Percentiles rank a stretch among this genome's conserved stretches.
Conservation (phyloP, 495 filamentous ascomycete species). For the Entonaema liquescens region DNA sequence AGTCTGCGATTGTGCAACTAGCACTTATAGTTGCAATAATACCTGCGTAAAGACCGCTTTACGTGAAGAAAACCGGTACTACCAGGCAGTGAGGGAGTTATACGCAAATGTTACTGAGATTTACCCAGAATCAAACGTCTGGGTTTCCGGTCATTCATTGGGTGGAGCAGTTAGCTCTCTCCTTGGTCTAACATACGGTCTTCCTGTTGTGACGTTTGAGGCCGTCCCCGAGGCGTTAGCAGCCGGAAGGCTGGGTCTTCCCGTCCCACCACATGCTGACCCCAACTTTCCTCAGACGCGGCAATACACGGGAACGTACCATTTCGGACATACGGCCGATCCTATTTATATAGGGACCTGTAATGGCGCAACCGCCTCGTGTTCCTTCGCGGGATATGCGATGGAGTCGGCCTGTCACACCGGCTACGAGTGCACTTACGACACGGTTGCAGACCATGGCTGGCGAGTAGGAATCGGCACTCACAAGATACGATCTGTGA, state of each 20-base stretch:
- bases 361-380: conserved; percentile 85
- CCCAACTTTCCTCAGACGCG: conserved; percentile 74
- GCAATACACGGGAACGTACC: conserved; percentile 79
- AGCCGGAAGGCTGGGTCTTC: conserved; percentile 84
- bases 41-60: conserved; percentile 83
- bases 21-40: conserved; percentile 86
- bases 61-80: conserved; percentile 86
- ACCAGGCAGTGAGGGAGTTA: conserved; percentile 82
- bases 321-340: conserved; percentile 96
- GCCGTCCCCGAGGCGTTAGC: conserved; percentile 90
- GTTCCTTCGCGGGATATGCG: conserved; percentile 93
- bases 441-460: conserved; percentile 86
- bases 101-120: conserved; percentile 91
- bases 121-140: conserved; percentile 86
- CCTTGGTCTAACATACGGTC: conserved; percentile 87
- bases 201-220: conserved; percentile 88
- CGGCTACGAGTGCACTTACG: conserved; percentile 86
- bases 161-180: conserved; percentile 87
- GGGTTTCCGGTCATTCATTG: conserved; percentile 89
- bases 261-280: conserved; percentile 80
- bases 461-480: conserved; percentile 88
- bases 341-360: conserved; percentile 94
- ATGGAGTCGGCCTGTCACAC: conserved; percentile 92
- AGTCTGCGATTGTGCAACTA: conserved; percentile 88
- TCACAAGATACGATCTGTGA: conserved; percentile 86